These are phyloP conservation scores for Pholiota adiposa DNA, from an alignment of 1,284 basidiomycete genomes.

Conservation along the genomic window DNA sequence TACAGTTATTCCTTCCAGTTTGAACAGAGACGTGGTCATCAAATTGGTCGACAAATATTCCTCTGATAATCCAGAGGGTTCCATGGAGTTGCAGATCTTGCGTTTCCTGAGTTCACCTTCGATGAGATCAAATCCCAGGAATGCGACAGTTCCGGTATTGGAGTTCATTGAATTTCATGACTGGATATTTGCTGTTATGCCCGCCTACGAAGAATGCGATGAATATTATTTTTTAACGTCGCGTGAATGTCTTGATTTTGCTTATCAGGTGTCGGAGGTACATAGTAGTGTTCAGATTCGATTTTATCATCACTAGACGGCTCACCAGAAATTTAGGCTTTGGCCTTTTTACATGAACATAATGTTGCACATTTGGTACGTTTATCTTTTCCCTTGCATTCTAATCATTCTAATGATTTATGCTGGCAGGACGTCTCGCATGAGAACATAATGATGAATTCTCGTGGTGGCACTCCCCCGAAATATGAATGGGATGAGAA, in stretches of 20 bases:
- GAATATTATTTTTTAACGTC: constrained; percentile 1
- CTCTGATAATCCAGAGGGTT: constrained; percentile 14
- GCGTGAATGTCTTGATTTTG: constrained; percentile 16
- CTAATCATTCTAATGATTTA: neutral
- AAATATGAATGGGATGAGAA: neutral
- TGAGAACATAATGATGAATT: constrained; percentile 16
- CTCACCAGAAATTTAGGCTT: neutral
- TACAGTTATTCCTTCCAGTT: too few species aligned
- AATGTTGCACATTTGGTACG: constrained; percentile 10
- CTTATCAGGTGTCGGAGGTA: constrained; percentile 11
- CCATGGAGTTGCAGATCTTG: constrained; percentile 14
- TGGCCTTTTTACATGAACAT: constrained; percentile 8
- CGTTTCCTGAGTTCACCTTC: constrained; percentile 15
- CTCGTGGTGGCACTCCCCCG: constrained; percentile 1
- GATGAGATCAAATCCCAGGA: constrained; percentile 12
- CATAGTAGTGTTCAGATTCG: neutral
- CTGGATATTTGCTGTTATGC: constrained; percentile 18
- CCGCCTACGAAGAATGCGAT: constrained; percentile 7
- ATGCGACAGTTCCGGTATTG: constrained; percentile 1
- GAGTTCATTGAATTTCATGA: constrained; percentile 5
- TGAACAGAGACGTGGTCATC: too few species aligned
- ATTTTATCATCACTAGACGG: neutral
- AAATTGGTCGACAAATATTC: too few species aligned
- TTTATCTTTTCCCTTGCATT: neutral
- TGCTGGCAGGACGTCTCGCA: constrained; percentile 9